Conservation (phyloP, 176 grass and related monocot genomes). For the Aegilops sharonensis region DNA sequence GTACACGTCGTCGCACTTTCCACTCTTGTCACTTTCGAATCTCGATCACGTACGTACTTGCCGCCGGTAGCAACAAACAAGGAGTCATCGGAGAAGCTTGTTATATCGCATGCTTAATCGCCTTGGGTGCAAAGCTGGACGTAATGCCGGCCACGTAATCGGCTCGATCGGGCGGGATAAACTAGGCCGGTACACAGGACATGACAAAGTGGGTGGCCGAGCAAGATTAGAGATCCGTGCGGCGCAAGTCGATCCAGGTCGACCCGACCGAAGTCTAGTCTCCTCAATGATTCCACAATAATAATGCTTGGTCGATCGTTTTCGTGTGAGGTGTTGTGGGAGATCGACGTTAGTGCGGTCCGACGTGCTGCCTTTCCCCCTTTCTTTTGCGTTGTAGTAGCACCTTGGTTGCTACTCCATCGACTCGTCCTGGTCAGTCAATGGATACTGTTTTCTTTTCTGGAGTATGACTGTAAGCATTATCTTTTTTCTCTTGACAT, state of each 20-base stretch:
- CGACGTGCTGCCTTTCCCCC: neutral
- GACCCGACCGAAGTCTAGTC: neutral
- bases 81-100: neutral
- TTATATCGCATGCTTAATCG: neutral
- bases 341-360: slow-evolving; percentile 12
- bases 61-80: neutral
- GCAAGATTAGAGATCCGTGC: neutral
- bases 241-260: slow-evolving; percentile 10
- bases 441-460: neutral
- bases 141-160: neutral
- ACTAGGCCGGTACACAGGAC: neutral
- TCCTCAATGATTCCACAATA: neutral
- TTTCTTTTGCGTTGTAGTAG: too few relatives aligned
- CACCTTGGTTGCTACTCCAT: neutral
- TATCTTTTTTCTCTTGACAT: neutral
- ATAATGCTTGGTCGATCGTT: neutral
- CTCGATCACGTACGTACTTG: neutral
- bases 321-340: neutral
- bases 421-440: neutral
- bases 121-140: neutral
- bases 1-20: neutral
- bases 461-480: too few relatives aligned
- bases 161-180: neutral
- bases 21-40: neutral
- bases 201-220: neutral